Percentiles rank a stretch among this genome's conserved stretches.
phyloP scores from a whole-genome alignment of 2,329 filamentous ascomycete genomes.

The Sporothrix pseudoabietina region DNA sequence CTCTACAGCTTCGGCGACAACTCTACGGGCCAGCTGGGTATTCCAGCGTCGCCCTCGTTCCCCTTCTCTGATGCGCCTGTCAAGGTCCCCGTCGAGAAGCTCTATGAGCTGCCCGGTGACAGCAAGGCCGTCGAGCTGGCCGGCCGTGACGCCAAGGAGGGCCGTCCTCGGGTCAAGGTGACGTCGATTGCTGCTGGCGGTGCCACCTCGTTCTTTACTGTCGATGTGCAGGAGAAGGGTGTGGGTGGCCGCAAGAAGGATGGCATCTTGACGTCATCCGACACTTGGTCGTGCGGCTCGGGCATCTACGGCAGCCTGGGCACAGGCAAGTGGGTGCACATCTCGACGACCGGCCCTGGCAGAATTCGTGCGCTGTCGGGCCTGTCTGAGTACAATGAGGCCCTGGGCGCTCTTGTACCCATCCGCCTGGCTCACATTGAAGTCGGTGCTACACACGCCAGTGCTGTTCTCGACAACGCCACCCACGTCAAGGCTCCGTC shows the following conservation, averaged over 20 bases:
- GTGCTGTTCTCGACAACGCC: slow-evolving; percentile 81
- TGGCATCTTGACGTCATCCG: slow-evolving; percentile 51
- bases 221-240: slow-evolving; percentile 68
- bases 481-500: slow-evolving; percentile 58
- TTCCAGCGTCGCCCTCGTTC: slow-evolving; percentile 65
- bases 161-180: slow-evolving; percentile 55
- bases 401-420: slow-evolving; percentile 65
- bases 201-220: slow-evolving; percentile 80
- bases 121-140: slow-evolving; percentile 56
- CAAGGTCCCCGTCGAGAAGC: slow-evolving; percentile 67
- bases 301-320: slow-evolving; percentile 84
- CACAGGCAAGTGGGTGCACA: slow-evolving; percentile 85
- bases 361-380: slow-evolving; percentile 84
- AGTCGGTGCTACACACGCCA: slow-evolving; percentile 77
- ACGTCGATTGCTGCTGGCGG: slow-evolving; percentile 85
- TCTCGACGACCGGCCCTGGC: slow-evolving; percentile 69
- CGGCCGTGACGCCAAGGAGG: background rate
- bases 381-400: slow-evolving; percentile 85
- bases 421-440: slow-evolving; percentile 75
- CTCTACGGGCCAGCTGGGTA: slow-evolving; percentile 85
- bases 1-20: slow-evolving; percentile 93
- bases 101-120: slow-evolving; percentile 59
- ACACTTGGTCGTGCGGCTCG: slow-evolving; percentile 84
- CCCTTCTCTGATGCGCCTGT: slow-evolving; percentile 69
- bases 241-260: slow-evolving; percentile 47